These are phyloP conservation scores for Hanseniaspora vineae DNA, from an alignment of 805 yeast species.

Conservation along the genomic window DNA sequence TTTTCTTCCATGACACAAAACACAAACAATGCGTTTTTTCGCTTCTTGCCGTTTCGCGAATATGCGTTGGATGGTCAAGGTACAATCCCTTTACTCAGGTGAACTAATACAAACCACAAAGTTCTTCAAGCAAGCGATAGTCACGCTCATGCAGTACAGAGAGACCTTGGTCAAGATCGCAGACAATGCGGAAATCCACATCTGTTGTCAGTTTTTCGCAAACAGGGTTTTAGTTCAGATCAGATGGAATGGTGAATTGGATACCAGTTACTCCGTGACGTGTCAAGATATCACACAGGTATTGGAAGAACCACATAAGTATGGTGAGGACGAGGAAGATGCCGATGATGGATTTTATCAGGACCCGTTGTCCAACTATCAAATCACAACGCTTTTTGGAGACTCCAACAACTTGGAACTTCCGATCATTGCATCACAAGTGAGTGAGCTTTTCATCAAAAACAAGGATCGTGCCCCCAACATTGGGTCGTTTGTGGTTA, in stretches of 20 bases:
- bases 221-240: slow-evolving; percentile 18
- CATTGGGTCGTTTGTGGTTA: slow-evolving; percentile 1
- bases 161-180: not conserved
- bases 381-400: slow-evolving; percentile 29
- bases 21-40: too few relatives aligned
- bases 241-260: slow-evolving; percentile 25
- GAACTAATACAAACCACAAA: too few relatives aligned
- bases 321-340: not conserved
- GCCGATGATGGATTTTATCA: not conserved
- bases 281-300: slow-evolving; percentile 8
- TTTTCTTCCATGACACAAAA: too few relatives aligned
- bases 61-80: too few relatives aligned
- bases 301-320: not conserved
- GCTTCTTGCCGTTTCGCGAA: too few relatives aligned
- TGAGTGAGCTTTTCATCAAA: slow-evolving; percentile 20
- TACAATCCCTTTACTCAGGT: too few relatives aligned
- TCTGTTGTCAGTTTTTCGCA: slow-evolving; percentile 10
- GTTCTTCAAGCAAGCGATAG: not conserved
- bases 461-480: not conserved
- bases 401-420: slow-evolving; percentile 34
- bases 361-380: not conserved
- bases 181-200: not conserved
- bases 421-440: slow-evolving; percentile 35
- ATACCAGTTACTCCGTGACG: slow-evolving; percentile 34
- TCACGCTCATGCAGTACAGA: not conserved